Conservation (phyloP, 305 asterid species). For the Salvia sclarea region DNA sequence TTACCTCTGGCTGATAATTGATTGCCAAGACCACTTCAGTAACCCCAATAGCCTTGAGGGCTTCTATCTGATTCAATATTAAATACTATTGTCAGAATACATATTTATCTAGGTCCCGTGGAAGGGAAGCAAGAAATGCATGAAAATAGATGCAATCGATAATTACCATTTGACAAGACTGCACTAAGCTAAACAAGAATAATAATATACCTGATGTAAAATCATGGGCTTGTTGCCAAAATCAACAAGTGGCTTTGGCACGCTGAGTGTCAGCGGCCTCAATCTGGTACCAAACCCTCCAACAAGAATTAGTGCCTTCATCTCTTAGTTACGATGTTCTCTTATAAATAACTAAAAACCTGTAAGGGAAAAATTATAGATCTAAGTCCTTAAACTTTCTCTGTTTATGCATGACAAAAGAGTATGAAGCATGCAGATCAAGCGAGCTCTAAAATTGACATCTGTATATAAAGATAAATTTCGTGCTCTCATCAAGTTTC, state of each 20-base stretch:
- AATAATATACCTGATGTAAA: conserved; percentile 82
- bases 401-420: conserved; percentile 43
- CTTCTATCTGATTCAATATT: conserved; percentile 64
- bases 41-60: conserved; percentile 87
- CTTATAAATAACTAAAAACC: conserved; percentile 27
- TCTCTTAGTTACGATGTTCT: conserved; percentile 40
- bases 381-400: conserved; percentile 32
- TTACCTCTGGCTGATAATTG: conserved; percentile 94
- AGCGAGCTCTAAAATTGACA: conserved; percentile 44
- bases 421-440: conserved; percentile 46
- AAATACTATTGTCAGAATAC: conserved; percentile 25
- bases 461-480: conserved; percentile 47
- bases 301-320: conserved; percentile 95
- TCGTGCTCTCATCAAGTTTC: conserved; percentile 37
- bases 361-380: conserved; percentile 27
- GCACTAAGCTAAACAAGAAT: background rate
- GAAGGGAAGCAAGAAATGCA: conserved; percentile 2
- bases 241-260: conserved; percentile 93
- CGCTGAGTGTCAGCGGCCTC: conserved; percentile 90
- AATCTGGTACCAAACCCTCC: conserved; percentile 94
- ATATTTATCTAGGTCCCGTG: conserved; percentile 4
- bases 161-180: background rate
- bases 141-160: conserved; percentile 10
- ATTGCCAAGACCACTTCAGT: conserved; percentile 91
- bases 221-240: conserved; percentile 98